Conservation (phyloP, 192 early-diverging fungal genomes). For the Entrophospora sp. region DNA sequence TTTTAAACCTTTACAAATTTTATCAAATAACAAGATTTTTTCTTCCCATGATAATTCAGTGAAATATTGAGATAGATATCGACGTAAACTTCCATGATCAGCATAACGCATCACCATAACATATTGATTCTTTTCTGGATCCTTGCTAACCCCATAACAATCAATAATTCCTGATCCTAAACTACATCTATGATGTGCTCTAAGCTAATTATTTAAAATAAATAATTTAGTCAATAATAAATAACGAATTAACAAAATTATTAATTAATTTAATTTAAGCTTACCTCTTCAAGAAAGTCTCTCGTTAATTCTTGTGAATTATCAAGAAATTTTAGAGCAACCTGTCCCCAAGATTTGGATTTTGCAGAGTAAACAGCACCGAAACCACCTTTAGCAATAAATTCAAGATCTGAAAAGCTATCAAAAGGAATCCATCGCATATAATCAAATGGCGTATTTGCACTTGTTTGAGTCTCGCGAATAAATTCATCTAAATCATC, state of each 20-base stretch:
- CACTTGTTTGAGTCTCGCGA: not conserved
- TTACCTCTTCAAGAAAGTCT: not conserved
- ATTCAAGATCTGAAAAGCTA: not conserved
- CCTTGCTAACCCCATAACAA: not conserved
- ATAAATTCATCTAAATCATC: not conserved
- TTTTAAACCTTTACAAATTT: not conserved
- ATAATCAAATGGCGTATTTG: slow-evolving; percentile 2
- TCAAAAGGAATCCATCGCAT: slow-evolving; percentile 1
- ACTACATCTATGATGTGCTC: slow-evolving; percentile 6
- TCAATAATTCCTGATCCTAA: slow-evolving; percentile 3
- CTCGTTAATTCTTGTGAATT: not conserved
- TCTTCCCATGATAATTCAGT: not conserved
- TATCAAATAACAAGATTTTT: not conserved
- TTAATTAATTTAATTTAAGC: no score
- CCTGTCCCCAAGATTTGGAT: not conserved
- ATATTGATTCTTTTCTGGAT: not conserved
- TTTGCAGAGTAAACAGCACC: not conserved
- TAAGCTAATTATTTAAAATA: no score
- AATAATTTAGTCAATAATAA: no score
- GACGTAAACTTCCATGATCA: not conserved
- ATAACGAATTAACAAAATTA: no score
- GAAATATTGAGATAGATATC: not conserved
- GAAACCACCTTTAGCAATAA: not conserved
- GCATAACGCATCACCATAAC: slow-evolving; percentile 5
- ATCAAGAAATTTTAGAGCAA: not conserved